Conservation (phyloP, 768 basidiomycete species). For the Dentipellis sp. region DNA sequence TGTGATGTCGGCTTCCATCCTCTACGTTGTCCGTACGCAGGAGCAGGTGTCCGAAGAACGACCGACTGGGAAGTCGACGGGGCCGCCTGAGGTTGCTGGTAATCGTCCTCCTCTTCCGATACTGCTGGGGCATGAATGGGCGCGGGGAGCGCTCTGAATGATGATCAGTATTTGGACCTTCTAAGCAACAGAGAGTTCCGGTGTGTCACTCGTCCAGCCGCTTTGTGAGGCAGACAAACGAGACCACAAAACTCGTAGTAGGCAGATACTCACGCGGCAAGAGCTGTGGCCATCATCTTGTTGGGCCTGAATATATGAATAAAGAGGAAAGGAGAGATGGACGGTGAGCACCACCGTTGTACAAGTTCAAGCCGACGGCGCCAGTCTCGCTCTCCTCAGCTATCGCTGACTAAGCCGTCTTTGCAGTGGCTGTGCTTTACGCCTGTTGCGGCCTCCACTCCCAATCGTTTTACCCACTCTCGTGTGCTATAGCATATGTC, state of each 20-base stretch:
- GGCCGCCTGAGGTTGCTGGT: slow-evolving; percentile 20
- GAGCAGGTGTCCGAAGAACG: slow-evolving; percentile 45
- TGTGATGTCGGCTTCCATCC: slow-evolving; percentile 81
- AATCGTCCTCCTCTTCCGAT: slow-evolving; percentile 57
- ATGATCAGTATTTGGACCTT: background rate
- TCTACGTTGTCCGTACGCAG: slow-evolving; percentile 77
- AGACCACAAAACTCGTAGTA: background rate
- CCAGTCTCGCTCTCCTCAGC: no score
- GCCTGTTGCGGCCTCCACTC: no score
- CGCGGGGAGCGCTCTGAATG: slow-evolving; percentile 54
- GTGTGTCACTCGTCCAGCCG: background rate
- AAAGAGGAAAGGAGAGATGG: no score
- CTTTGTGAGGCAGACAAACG: background rate
- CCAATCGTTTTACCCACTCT: no score
- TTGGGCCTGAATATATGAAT: background rate
- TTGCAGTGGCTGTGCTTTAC: no score
- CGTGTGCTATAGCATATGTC: no score
- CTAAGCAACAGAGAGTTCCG: slow-evolving; percentile 5
- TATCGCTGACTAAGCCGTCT: no score
- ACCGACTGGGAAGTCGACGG: slow-evolving; percentile 28
- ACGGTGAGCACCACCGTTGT: no score
- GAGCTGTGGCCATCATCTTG: slow-evolving; percentile 42
- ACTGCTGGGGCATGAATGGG: slow-evolving; percentile 45
- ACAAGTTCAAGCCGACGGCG: no score
- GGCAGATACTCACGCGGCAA: slow-evolving; percentile 57